These are phyloP conservation scores for Daldinia decipiens DNA, from an alignment of 495 filamentous ascomycete species.

Conservation along the genomic window DNA sequence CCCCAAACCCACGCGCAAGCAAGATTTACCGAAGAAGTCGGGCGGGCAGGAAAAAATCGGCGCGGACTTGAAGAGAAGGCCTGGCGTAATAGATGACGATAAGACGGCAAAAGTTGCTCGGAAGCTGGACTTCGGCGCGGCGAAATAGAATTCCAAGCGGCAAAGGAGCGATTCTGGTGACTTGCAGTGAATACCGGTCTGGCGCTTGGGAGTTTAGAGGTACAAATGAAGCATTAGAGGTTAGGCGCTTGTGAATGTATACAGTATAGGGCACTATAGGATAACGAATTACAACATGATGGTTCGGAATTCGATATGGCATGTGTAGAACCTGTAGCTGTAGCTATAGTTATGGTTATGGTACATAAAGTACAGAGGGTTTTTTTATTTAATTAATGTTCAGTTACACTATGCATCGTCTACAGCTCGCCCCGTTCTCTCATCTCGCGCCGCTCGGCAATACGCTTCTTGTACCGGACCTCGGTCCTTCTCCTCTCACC, in stretches of 20 bases:
- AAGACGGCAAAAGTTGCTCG: constrained; percentile 78
- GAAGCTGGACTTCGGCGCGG: constrained; percentile 82
- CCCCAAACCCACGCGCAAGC: constrained; percentile 83
- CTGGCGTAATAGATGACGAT: constrained; percentile 75
- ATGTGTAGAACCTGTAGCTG: constrained; percentile 6
- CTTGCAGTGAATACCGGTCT: neutral
- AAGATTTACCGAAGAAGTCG: constrained; percentile 75
- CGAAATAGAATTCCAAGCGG: constrained; percentile 55
- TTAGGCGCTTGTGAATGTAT: constrained; percentile 15
- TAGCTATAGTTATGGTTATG: constrained; percentile 18
- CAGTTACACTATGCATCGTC: neutral
- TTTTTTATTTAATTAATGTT: constrained; percentile 1
- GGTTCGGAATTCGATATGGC: constrained; percentile 8
- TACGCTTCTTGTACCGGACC: constrained; percentile 69
- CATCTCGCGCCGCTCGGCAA: constrained; percentile 59
- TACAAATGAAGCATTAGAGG: neutral
- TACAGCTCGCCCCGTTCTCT: constrained; percentile 50
- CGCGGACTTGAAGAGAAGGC: constrained; percentile 81
- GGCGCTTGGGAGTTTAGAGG: constrained; percentile 31
- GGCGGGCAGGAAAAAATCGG: constrained; percentile 80
- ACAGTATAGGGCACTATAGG: neutral
- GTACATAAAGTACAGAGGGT: constrained; percentile 44
- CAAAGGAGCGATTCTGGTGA: constrained; percentile 1
- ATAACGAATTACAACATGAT: constrained; percentile 12
- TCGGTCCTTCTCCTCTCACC: constrained; percentile 90